Percentiles rank a stretch among this genome's conserved stretches.
These are phyloP conservation scores for Canavalia ensiformis DNA, from an alignment of 306 rosid genomes.

Conservation along the genomic window DNA sequence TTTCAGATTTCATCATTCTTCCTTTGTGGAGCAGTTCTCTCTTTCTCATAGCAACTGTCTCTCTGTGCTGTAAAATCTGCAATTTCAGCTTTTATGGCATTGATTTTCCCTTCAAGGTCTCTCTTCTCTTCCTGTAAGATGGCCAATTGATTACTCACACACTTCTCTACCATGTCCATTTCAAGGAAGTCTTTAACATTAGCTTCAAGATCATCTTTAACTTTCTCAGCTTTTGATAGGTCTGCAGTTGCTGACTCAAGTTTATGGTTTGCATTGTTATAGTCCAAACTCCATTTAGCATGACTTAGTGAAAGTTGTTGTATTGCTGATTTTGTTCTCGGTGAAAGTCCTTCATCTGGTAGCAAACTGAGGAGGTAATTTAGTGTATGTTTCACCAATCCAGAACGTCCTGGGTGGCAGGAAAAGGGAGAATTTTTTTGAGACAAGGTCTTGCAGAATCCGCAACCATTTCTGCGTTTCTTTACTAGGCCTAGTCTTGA, in stretches of 20 bases:
- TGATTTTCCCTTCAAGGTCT: constrained; percentile 46
- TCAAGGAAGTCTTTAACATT: constrained; percentile 44
- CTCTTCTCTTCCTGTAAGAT: constrained; percentile 39
- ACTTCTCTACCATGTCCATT: constrained; percentile 15
- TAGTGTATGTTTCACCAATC: constrained; percentile 20
- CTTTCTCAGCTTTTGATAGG: constrained; percentile 22
- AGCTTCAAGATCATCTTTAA: constrained; percentile 24
- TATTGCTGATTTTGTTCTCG: constrained; percentile 22
- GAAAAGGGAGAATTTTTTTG: constrained; percentile 33
- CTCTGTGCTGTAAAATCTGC: constrained; percentile 4
- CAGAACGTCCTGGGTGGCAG: constrained; percentile 41
- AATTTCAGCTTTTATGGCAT: constrained; percentile 42
- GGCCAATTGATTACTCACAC: constrained; percentile 2
- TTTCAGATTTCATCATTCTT: constrained; percentile 23
- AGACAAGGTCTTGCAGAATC: constrained; percentile 16
- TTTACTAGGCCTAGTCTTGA: constrained; percentile 33
- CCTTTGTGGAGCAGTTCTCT: constrained; percentile 27
- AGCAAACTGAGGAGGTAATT: constrained; percentile 37
- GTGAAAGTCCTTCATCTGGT: constrained; percentile 39
- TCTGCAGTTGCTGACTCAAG: constrained; percentile 26
- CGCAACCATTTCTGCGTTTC: constrained; percentile 41
- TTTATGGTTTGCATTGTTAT: constrained; percentile 42
- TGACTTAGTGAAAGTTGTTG: constrained; percentile 29
- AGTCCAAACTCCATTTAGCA: constrained; percentile 42
- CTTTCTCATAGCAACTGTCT: constrained; percentile 38